phyloP scores from a whole-genome alignment of 306 rosid genomes.

The Arachis stenosperma region DNA sequence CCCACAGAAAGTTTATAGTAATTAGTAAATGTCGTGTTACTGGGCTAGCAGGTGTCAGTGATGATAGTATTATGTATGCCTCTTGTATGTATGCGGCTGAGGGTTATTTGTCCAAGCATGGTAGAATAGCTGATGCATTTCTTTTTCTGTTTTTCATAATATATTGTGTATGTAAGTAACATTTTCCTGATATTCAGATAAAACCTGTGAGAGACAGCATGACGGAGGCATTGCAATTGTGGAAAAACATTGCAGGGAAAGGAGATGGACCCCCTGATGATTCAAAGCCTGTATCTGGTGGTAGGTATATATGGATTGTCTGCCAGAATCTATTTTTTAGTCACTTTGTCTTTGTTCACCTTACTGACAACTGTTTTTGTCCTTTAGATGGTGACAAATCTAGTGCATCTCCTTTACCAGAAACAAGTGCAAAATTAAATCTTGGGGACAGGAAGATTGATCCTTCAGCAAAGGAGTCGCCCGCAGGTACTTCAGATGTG shows the following conservation, averaged over 20 bases:
- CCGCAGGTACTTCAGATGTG: conserved; percentile 57
- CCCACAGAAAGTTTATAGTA: conserved; percentile 28
- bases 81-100: conserved; percentile 3
- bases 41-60: conserved; percentile 26
- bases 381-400: conserved; percentile 58
- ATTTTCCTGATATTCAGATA: conserved; percentile 62
- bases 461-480: conserved; percentile 54
- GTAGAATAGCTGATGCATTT: conserved; percentile 28
- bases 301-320: conserved; percentile 48
- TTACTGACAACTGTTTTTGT: conserved; percentile 25
- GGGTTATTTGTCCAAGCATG: conserved; percentile 22
- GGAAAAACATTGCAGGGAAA: conserved; percentile 83
- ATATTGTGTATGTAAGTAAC: not conserved
- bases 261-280: conserved; percentile 66
- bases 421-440: conserved; percentile 54
- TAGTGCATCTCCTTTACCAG: conserved; percentile 48
- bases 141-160: conserved; percentile 15
- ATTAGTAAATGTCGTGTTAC: conserved; percentile 14
- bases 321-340: conserved; percentile 17
- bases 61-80: conserved; percentile 4
- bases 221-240: conserved; percentile 85
- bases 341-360: conserved; percentile 35
- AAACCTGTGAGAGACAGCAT: conserved; percentile 95
- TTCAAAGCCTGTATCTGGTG: conserved; percentile 54
- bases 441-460: conserved; percentile 53